Conservation (phyloP, 2,329 filamentous ascomycete species). For the Cordyceps fumosorosea region DNA sequence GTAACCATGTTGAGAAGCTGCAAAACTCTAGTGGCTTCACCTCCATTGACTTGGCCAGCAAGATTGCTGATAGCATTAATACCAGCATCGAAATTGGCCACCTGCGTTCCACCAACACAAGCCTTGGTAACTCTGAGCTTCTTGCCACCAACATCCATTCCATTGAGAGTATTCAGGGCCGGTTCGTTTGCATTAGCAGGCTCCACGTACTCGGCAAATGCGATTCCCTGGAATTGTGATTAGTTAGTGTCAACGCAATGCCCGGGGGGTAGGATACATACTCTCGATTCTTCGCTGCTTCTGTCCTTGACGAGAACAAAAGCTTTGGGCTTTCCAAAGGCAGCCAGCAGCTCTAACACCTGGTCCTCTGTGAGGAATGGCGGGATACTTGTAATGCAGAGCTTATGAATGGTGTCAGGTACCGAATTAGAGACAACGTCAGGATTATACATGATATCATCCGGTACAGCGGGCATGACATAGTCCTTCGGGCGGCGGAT, state of each 20-base stretch:
- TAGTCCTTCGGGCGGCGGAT: constrained; percentile 94
- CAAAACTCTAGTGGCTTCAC: constrained; percentile 76
- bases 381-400: constrained; percentile 86
- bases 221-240: constrained; percentile 61
- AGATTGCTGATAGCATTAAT: constrained; percentile 98
- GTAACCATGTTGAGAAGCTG: constrained; percentile 99
- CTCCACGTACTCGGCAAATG: constrained; percentile 92
- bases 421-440: constrained; percentile 75
- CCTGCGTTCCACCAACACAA: constrained; percentile 90
- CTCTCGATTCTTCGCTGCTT: constrained; percentile 77
- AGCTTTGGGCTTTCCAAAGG: constrained; percentile 88
- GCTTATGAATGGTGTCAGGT: constrained; percentile 89
- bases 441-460: constrained; percentile 66
- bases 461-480: constrained; percentile 75
- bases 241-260: constrained; percentile 23
- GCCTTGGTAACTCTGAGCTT: constrained; percentile 81
- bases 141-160: constrained; percentile 86
- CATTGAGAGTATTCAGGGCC: constrained; percentile 84
- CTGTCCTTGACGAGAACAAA: constrained; percentile 86
- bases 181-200: constrained; percentile 64
- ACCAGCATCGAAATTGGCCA: constrained; percentile 84
- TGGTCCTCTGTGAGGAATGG: constrained; percentile 84
- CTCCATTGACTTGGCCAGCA: constrained; percentile 75
- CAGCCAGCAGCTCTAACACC: constrained; percentile 79
- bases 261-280: constrained; percentile 38